Base-by-base conservation (phyloP, 345 rosid species). In the Erucastrum elatum region DNA sequence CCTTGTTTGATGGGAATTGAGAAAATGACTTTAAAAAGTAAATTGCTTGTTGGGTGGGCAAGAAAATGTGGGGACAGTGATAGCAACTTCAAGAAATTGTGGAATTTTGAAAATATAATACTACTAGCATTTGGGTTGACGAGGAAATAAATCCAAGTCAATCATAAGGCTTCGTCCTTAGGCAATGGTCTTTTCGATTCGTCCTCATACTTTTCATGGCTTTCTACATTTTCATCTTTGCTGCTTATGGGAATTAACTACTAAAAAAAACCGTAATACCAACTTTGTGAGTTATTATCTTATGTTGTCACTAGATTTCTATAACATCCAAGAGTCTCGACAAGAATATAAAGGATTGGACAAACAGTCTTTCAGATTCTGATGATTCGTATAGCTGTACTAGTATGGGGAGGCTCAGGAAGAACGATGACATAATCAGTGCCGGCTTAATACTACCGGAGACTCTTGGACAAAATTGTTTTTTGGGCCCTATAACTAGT, bases 311-410 rank as follows among this genome's bases (percentile, higher is more conserved):
- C 8, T 84, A 95, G 99, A 86, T 95, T 5, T 87, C 55, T 41
- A 97, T 98, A 58, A 86, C 88, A 21, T 88, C 96, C 2, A 88
- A 83, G 82, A 84, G 78, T 35, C 84, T 82, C 5, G 76, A 71
- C 39, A 85, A 79, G 87, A 92, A 83, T 81, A 86, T 66, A 80
- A 89, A 75, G 81, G 78, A 74, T 72, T 81, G 76, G 66, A 73
- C 8, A 4, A 76, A 82, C 33, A 67, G 73, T 81, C 85, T 83
- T 25, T 89, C 92, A 0, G 97, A 91, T 58, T 93, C 96, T 0
- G 93, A 90, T 79, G 97, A 91, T 37, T 92, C 98, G 0, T 88
- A 88, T 80, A 90, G 96, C 78, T 84, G 87, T 46, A 86, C 83
- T 55, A 86, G 94, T 85, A 66, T 85, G 75, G 81, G 86, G 77